Conservation (phyloP, 2,329 filamentous ascomycete genomes). For the Colletotrichum nymphaeae region DNA sequence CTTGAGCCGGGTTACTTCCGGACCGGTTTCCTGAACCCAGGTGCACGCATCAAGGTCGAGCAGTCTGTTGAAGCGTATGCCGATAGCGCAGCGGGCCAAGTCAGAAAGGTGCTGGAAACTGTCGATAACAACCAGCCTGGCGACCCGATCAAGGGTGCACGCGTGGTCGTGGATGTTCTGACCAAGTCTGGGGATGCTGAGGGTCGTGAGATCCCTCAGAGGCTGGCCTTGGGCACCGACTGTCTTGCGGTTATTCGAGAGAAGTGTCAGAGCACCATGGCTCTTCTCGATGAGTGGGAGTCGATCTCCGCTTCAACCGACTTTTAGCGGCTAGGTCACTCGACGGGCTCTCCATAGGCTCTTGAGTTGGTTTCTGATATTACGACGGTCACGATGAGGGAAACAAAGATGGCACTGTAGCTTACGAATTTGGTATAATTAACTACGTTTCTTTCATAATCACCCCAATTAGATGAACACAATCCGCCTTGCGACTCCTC, state of each 20-base stretch:
- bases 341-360: not conserved
- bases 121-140: conserved; percentile 63
- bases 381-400: not conserved
- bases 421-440: not conserved
- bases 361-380: not conserved
- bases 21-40: conserved; percentile 58
- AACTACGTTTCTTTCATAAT: not conserved
- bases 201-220: conserved; percentile 62
- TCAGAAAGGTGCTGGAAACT: conserved; percentile 44
- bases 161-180: conserved; percentile 65
- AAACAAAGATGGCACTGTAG: not conserved
- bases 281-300: conserved; percentile 62
- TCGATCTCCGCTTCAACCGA: conserved; percentile 52
- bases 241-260: conserved; percentile 51
- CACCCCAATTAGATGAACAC: not conserved
- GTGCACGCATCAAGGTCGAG: conserved; percentile 41
- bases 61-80: conserved; percentile 47
- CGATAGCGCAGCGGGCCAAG: conserved; percentile 43
- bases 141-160: conserved; percentile 64
- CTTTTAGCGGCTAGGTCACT: conserved; percentile 4
- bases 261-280: conserved; percentile 56
- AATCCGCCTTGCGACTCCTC: not conserved
- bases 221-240: conserved; percentile 67
- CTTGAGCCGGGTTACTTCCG: conserved; percentile 67
- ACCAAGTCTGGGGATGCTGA: conserved; percentile 58